phyloP scores from a whole-genome alignment of 1,139 yeast genomes.

The Sugiyamaella castrensis region DNA sequence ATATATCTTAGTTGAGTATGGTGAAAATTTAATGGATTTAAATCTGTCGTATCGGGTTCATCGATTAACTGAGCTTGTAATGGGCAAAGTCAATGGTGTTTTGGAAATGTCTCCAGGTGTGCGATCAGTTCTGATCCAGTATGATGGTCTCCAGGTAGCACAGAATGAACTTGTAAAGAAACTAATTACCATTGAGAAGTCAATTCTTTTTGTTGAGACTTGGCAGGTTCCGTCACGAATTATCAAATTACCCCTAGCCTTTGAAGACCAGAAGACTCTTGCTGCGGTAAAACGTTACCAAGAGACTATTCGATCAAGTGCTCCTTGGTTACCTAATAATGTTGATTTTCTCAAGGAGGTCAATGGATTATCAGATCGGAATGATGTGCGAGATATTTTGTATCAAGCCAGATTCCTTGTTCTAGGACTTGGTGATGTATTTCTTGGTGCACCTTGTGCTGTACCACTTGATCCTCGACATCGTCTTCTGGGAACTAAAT shows the following conservation, averaged over 20 bases:
- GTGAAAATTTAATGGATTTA: constrained; percentile 82
- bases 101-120: constrained; percentile 97
- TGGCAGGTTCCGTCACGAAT: constrained; percentile 87
- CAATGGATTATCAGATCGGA: constrained; percentile 67
- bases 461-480: constrained; percentile 97
- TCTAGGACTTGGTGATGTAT: constrained; percentile 94
- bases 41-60: constrained; percentile 82
- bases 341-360: constrained; percentile 91
- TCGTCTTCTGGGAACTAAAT: constrained; percentile 85
- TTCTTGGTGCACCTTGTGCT: constrained; percentile 97
- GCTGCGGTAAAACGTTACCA: constrained; percentile 87
- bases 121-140: constrained; percentile 87
- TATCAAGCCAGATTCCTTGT: constrained; percentile 89
- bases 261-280: constrained; percentile 84
- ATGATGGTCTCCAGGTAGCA: constrained; percentile 54
- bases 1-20: constrained; percentile 85
- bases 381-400: constrained; percentile 75
- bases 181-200: constrained; percentile 70
- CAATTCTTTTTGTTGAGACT: constrained; percentile 64
- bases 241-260: constrained; percentile 89
- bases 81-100: constrained; percentile 60
- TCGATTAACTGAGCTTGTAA: constrained; percentile 70
- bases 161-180: constrained; percentile 63
- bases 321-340: constrained; percentile 97
- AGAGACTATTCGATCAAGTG: constrained; percentile 88